Evolutionary conservation across 116 monocot species (phyloP), one percentile per base, ranked within the genome.

Genomic region (Posidonia oceanica): DNA sequence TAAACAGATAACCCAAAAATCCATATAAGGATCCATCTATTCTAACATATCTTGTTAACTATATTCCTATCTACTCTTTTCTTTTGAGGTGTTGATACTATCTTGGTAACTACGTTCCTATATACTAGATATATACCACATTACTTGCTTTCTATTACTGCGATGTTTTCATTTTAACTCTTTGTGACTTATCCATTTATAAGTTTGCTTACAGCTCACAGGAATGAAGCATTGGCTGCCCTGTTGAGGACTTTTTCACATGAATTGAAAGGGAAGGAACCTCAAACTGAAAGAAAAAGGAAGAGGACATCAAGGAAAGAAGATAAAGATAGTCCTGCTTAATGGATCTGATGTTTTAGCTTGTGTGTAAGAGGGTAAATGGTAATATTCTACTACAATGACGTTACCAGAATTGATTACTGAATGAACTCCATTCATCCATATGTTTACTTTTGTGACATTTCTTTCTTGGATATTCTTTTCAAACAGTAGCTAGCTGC

Each of bases 261-360:
- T 68, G 86, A 91, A 69, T 68, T 91, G 76, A 94, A 94, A 84
- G 84, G 72, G 36, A 95, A 91, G 59, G 91, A 88, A 41, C 84
- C 86, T 11, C 69, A 75, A 52, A 77, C 41, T 59, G 88, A 75
- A 59, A 80, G 67, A 74, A 95, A 95, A 79, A 95, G 91, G 76
- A 95, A 86, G 74, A 91, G 78, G 75, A 56, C 78, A 67, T 69
- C 69, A 61, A 69, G 53, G 53, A 56, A 58, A 40, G 69, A 75
- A 63, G 69, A 75, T 69, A 14, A 44, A 53, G 3, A 38, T 40
- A 51, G 21, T 29, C 39, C 3, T 18, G 44, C n/a, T 59, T 66
- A 58, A 51, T 48, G 10, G 23, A 53, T 36, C 37, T 54, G 53
- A 53, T 68, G 36, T 29, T 44, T 67, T 68, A 68, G 68, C 54